Conservation (phyloP, 2,329 filamentous ascomycete genomes). For the Meredithiella fracta region DNA sequence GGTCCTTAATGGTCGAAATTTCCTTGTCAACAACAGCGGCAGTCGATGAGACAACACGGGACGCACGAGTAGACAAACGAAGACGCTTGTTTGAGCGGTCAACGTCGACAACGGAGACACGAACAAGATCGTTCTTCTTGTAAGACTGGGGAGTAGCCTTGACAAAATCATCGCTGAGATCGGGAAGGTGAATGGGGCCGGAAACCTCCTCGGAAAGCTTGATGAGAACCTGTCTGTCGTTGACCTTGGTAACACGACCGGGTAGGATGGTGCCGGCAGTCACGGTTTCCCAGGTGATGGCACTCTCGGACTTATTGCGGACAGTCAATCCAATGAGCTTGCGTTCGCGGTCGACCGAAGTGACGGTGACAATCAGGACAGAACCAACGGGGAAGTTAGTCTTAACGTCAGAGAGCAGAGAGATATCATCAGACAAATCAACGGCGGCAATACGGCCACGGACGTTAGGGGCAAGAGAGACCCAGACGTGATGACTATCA, state of each 20-base stretch:
- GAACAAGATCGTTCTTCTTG: conserved; percentile 71
- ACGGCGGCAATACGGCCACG: conserved; percentile 68
- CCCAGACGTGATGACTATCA: conserved; percentile 65
- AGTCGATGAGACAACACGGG: conserved; percentile 63
- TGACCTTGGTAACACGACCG: conserved; percentile 69
- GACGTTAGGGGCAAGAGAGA: conserved; percentile 75
- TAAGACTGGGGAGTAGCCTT: conserved; percentile 59
- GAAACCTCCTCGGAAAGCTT: conserved; percentile 69
- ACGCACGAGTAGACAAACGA: conserved; percentile 66
- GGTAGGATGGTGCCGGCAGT: conserved; percentile 68
- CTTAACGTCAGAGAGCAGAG: conserved; percentile 56
- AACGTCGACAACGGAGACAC: conserved; percentile 68
- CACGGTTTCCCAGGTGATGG: conserved; percentile 52
- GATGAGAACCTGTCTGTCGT: conserved; percentile 67
- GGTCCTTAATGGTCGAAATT: conserved; percentile 50
- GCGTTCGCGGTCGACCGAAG: conserved; percentile 53
- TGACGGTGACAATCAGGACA: conserved; percentile 65
- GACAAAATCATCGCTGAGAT: conserved; percentile 74
- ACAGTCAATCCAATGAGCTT: conserved; percentile 65
- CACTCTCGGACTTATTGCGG: conserved; percentile 17
- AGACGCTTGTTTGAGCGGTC: conserved; percentile 75
- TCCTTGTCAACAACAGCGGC: conserved; percentile 67
- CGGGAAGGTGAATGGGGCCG: conserved; percentile 64
- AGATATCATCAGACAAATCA: conserved; percentile 76
- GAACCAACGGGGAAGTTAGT: conserved; percentile 81